These are phyloP conservation scores for Yamadazyma ubonensis DNA, from an alignment of 805 yeast species.

Conservation along the genomic window DNA sequence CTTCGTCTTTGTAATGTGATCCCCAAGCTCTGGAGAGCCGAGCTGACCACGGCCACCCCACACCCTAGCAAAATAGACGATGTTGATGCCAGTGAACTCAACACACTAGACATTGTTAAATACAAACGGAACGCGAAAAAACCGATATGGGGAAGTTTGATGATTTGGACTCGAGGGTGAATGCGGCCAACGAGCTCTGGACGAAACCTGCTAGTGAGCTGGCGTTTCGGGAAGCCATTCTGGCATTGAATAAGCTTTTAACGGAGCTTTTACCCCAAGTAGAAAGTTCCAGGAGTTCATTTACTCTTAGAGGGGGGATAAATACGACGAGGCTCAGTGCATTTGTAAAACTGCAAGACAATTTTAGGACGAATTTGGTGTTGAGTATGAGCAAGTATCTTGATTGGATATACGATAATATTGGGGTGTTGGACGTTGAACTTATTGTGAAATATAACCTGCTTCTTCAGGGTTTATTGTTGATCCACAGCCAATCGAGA, in stretches of 20 bases:
- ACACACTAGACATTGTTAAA: neutral
- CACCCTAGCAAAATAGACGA: constrained; percentile 54
- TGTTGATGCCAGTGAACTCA: constrained; percentile 3
- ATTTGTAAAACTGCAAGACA: constrained; percentile 50
- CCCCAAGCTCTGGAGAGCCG: constrained; percentile 80
- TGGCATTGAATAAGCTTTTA: constrained; percentile 19
- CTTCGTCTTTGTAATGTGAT: constrained; percentile 79
- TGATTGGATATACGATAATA: constrained; percentile 11
- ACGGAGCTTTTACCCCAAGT: constrained; percentile 15
- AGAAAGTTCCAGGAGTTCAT: constrained; percentile 9
- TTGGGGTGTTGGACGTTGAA: constrained; percentile 7
- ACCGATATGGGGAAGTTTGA: neutral
- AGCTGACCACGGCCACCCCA: constrained; percentile 67
- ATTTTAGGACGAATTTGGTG: constrained; percentile 51
- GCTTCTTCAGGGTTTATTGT: constrained; percentile 57
- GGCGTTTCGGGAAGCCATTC: constrained; percentile 16
- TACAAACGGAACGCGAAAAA: neutral
- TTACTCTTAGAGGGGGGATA: neutral
- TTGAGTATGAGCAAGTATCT: constrained; percentile 18
- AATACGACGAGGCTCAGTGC: constrained; percentile 9
- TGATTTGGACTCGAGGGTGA: neutral
- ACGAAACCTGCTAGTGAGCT: neutral
- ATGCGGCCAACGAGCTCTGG: constrained; percentile 1
- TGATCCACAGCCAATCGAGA: constrained; percentile 59
- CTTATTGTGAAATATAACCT: constrained; percentile 25